These are phyloP conservation scores for Spathaspora sp. DNA, from an alignment of 1,139 yeast species.

Conservation along the genomic window DNA sequence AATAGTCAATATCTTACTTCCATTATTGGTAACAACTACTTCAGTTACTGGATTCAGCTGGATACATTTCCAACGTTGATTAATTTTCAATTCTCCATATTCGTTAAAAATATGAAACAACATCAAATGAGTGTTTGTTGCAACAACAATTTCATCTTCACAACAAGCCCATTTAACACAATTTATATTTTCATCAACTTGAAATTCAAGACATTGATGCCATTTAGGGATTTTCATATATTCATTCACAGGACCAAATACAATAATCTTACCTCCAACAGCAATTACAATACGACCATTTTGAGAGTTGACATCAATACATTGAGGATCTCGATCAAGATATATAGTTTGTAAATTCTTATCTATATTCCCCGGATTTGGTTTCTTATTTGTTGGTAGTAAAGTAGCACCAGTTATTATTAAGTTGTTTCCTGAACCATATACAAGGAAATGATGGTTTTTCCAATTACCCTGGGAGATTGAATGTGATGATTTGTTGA, in stretches of 20 bases:
- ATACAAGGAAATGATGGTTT: constrained; percentile 61
- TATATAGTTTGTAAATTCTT: constrained; percentile 73
- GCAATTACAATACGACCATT: constrained; percentile 61
- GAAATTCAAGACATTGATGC: constrained; percentile 34
- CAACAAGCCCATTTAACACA: constrained; percentile 67
- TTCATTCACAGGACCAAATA: constrained; percentile 48
- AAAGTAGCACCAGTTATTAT: constrained; percentile 44
- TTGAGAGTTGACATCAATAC: constrained; percentile 59
- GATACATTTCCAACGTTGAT: constrained; percentile 51
- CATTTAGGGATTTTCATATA: constrained; percentile 48
- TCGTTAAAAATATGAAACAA: constrained; percentile 54
- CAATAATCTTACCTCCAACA: constrained; percentile 26
- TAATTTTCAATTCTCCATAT: constrained; percentile 36
- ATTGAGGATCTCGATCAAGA: constrained; percentile 61
- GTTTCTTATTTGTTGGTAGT: constrained; percentile 10
- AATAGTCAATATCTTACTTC: constrained; percentile 61
- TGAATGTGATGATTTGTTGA: constrained; percentile 56
- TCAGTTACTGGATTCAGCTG: constrained; percentile 59
- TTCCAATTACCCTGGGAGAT: constrained; percentile 71
- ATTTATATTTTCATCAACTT: constrained; percentile 35
- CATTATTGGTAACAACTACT: constrained; percentile 60
- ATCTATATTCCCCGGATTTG: constrained; percentile 16
- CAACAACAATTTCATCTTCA: constrained; percentile 60
- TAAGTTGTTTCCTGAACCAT: constrained; percentile 87
- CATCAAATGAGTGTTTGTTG: constrained; percentile 49